Evolutionary conservation across 2,329 filamentous ascomycete genomes (phyloP), one percentile per base, ranked within the genome.

Genomic region (Exophiala phaeomuriformis): DNA sequence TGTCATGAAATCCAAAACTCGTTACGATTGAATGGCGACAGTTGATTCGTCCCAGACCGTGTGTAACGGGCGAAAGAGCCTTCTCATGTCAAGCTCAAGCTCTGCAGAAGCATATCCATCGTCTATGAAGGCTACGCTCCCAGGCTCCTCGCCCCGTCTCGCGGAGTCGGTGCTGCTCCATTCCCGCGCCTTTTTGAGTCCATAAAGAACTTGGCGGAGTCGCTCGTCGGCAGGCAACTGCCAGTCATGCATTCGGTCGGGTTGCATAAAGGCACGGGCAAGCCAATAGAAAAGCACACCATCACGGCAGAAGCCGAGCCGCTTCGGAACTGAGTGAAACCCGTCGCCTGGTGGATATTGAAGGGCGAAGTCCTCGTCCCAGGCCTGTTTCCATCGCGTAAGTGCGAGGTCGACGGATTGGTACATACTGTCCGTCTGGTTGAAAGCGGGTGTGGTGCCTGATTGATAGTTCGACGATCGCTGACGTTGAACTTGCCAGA

Each of bases 241-340:
- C 64, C 81, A 74, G 60, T 84, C 78, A 31, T 73, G 68, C 8
- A 72, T 65, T 29, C 75, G 71, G 12, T 77, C 79, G 56, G 80
- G 79, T 64, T 82, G 80, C 50, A 88, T 69, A 63, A 87, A 75
- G 62, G 81, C 78, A 56, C 79, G 84, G 10, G 82, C 84, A 40
- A 88, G 74, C 76, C 82, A 88, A 70, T 84, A 88, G 66, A 84
- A 88, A 63, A 86, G 84, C 9, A 87, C 79, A 1, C 79, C 84
- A 62, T 88, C 85, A 47, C 84, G 73, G 50, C 81, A 87, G 67
- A 88, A 88, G 0, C 85, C 85, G 59, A 83, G 77, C 10, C 84
- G 80, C 45, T 76, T 75, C 47, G 77, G 78, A 47, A 31, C 8
- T 5, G 41, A 10, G 12, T 71, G 49, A 40, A 50, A 48, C 8